Percentiles rank a stretch among this genome's conserved stretches.
Conservation (phyloP, 192 early-diverging fungal genomes). For the Umbelopsis vinacea region DNA sequence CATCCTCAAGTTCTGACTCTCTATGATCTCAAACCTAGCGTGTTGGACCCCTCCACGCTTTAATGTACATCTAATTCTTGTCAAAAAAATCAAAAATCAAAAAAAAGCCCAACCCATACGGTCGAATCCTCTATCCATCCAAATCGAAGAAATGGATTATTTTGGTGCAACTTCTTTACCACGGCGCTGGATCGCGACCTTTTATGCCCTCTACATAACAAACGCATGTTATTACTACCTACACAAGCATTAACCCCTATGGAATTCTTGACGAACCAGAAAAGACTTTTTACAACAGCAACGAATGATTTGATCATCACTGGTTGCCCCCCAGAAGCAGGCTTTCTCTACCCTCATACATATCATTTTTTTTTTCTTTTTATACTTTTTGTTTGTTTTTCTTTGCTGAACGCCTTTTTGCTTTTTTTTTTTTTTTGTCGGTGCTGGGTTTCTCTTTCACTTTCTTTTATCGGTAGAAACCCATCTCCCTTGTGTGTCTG, state of each 20-base stretch:
- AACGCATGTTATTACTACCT: not conserved
- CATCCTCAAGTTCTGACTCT: not conserved
- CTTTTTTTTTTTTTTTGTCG: not conserved
- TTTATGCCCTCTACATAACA: not conserved
- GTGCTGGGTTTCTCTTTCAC: not conserved
- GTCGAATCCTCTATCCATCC: no score
- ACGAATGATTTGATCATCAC: no score
- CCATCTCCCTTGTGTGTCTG: not conserved
- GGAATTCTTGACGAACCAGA: not conserved
- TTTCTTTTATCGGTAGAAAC: not conserved
- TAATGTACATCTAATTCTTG: conserved; percentile 8
- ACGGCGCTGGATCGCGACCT: conserved; percentile 17
- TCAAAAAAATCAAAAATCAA: conserved; percentile 2
- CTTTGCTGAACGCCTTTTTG: not conserved
- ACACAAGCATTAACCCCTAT: conserved; percentile 3
- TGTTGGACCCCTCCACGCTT: not conserved
- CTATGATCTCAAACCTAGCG: not conserved
- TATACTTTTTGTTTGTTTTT: not conserved
- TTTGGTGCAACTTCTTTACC: not conserved
- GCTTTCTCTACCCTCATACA: not conserved
- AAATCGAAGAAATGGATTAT: no score
- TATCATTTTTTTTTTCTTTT: not conserved
- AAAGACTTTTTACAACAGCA: not conserved
- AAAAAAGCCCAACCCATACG: no score
- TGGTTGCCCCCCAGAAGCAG: not conserved